Evolutionary conservation across 2,329 filamentous ascomycete genomes (phyloP), one percentile per base, ranked within the genome.

Genomic region (Paracorniculantispora psalliotae): DNA sequence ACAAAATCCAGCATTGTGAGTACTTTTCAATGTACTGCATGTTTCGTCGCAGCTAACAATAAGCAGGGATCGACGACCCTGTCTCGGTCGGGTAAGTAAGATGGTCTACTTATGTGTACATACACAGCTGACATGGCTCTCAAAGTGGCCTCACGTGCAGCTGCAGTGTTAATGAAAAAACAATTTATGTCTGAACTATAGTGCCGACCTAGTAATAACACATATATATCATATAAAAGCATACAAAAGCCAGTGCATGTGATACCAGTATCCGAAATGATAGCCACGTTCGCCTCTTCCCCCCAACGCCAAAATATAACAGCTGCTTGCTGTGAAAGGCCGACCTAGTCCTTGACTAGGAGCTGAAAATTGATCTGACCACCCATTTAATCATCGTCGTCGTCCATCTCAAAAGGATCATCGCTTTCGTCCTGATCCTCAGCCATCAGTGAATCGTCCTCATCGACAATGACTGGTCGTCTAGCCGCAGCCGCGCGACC

Each of bases 391-490:
- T 57, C 54, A 19, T 73, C 71, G 50, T 73, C 70, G 44, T 79
- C 76, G 59, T 79, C 77, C 70, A 79, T 74, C 49, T 74, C 75
- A 61, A 80, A 81, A 19, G 73, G 71, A 59, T 79, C 78, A 46
- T 80, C 77, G 53, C 73, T 77, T 61, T 74, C 72, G 2, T 74
- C 72, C 23, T 72, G 67, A 35, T 72, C 66, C 12, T 70, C 67
- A 5, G 63, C 63, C 30, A 63, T 53, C 52, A 67, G 61, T 41
- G 71, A 74, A 33, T 77, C 74, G 5, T 74, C 71, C 28, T 77
- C 69, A 39, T 77, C 73, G 61, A 75, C 63, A 41, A 76, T 61
- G 43, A 74, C 61, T 7, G 67, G 61, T 60, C 72, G 68, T 35
- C 66, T 72, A 6, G 70, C 65, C 4, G 78, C 77, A 2, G 79